Base-by-base conservation (phyloP, 371 early-diverging fungal genomes). In the Mucor saturninus region DNA sequence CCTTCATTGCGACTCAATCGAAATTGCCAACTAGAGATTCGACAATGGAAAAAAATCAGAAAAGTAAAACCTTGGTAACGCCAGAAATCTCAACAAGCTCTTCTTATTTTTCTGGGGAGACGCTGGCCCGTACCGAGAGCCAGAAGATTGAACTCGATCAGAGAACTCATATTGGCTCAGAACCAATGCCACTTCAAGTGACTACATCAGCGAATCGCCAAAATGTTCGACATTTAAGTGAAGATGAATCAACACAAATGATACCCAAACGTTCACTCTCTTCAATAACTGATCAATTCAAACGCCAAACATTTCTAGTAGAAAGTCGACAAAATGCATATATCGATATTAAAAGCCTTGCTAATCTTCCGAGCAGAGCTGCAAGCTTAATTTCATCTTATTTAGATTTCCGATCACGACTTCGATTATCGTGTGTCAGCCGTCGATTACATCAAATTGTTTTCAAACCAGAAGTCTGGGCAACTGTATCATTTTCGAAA, bases 1-100 rank as follows among this genome's bases (percentile, higher is more conserved):
- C 67, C 30, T 79, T 74, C 43, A 69, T 79, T 50, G 54, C 69
- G 21, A 61, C 61, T 1, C 64, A 62, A 59, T 46, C 59, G 11
- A 31, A 46, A 53, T n/a, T 14, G 1, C 37, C 40, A 8, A 40
- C 26, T 5, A 35, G 28, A 7, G 40, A 61, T 29, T n/a, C 58
- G 26, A 48, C 61, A 4, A 26, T 14, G 10, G 45, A 14, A 7
- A 37, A 48, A 14, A 35, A 38, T n/a, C 11, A 48, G 5, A 48
- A n/a, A 7, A n/a, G n/a, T 4, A 30, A 29, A 30, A 28, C 3
- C 11, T 5, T 29, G 21, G 48, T 28, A 26, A 15, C 21, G 5
- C 10, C 3, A 30, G 30, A 10, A 3, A 1, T 50, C 10, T 42
- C 43, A 14, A 42, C 10, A 42, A 42, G 14, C 14, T 50, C 50